Evolutionary conservation across 2,329 filamentous ascomycete genomes (phyloP).

Genomic region (Chrysosporium keratinophilum): DNA sequence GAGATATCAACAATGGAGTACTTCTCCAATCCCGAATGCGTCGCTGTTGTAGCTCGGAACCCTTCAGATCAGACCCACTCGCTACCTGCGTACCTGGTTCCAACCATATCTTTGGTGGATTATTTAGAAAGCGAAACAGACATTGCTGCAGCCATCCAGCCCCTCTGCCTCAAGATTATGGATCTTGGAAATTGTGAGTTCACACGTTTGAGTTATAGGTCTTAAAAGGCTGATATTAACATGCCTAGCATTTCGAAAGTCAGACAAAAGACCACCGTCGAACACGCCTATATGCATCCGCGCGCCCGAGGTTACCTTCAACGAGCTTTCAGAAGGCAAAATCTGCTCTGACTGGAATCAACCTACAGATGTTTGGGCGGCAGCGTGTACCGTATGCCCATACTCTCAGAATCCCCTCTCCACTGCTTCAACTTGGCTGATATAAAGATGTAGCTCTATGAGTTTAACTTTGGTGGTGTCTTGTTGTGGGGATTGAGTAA

Average conservation of each 20-base stretch:
- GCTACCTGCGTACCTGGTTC: background rate
- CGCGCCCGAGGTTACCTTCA: slow-evolving; percentile 3
- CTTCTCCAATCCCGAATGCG: background rate
- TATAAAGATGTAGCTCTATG: background rate
- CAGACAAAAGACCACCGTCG: slow-evolving; percentile 1
- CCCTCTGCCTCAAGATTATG: slow-evolving; percentile 2
- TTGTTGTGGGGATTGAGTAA: background rate
- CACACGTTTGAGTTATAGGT: background rate
- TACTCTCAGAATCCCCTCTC: background rate
- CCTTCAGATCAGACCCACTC: background rate
- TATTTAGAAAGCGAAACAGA: background rate
- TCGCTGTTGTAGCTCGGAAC: background rate
- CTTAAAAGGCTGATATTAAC: background rate
- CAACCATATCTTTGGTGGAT: background rate
- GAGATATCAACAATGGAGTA: background rate
- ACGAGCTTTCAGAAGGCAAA: slow-evolving; percentile 1
- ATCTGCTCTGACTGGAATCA: background rate
- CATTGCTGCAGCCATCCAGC: background rate
- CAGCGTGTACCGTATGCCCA: background rate
- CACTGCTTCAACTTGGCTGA: background rate
- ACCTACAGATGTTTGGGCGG: slow-evolving; percentile 2
- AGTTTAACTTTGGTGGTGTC: background rate
- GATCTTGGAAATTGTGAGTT: slow-evolving; percentile 6
- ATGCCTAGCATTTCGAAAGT: slow-evolving; percentile 1
- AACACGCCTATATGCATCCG: background rate